Conservation (phyloP, 805 yeast species). For the Candida ponderosae region DNA sequence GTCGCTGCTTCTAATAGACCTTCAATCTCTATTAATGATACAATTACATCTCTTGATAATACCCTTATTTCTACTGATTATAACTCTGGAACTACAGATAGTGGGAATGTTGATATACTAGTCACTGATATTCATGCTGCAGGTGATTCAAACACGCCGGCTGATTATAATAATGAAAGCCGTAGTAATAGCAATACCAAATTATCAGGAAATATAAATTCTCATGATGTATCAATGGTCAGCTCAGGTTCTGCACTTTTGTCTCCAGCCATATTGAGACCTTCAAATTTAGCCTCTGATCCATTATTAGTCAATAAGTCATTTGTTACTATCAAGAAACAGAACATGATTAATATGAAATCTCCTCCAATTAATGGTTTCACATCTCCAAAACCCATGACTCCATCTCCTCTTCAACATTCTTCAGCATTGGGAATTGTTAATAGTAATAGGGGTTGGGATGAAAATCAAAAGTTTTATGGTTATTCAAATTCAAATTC, state of each 20-base stretch:
- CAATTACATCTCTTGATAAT: not conserved
- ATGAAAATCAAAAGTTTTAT: not conserved
- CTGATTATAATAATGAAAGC: too few species aligned
- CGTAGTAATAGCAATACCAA: too few species aligned
- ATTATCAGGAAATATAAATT: too few species aligned
- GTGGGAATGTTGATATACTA: too few species aligned
- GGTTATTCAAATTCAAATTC: constrained; percentile 5
- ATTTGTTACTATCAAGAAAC: constrained; percentile 64
- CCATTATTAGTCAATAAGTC: constrained; percentile 60
- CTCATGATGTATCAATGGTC: too few species aligned
- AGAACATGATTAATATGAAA: constrained; percentile 4
- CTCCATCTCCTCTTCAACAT: constrained; percentile 5
- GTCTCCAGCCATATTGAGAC: constrained; percentile 14
- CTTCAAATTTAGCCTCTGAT: constrained; percentile 55
- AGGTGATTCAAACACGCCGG: too few species aligned
- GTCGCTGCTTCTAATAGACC: constrained; percentile 38
- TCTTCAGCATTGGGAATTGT: constrained; percentile 14
- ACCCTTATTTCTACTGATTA: too few species aligned
- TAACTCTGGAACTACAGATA: too few species aligned
- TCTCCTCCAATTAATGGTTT: too few species aligned
- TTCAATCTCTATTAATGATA: constrained; percentile 15
- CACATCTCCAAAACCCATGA: constrained; percentile 22
- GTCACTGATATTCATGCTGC: too few species aligned
- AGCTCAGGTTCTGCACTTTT: not conserved
- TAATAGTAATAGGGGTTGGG: constrained; percentile 5